These are phyloP conservation scores for Thymus mandschuricus DNA, from an alignment of 257 asterid genomes.

Conservation along the genomic window DNA sequence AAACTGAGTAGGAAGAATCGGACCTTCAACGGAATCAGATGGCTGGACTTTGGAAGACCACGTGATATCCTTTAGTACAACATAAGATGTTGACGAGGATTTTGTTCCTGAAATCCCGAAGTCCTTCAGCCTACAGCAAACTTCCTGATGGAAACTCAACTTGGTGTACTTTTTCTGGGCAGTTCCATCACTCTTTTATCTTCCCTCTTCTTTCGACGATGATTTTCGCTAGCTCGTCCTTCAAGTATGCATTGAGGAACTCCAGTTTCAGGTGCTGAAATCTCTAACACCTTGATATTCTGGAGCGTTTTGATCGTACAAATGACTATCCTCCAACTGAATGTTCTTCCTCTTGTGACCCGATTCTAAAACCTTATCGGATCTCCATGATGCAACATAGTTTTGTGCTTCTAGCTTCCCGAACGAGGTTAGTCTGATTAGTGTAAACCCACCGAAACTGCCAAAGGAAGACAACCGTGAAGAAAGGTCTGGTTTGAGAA, in stretches of 20 bases:
- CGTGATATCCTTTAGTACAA: constrained; percentile 47
- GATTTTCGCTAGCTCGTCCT: constrained; percentile 44
- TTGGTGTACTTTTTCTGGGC: constrained; percentile 32
- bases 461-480: constrained; percentile 38
- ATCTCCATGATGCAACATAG: constrained; percentile 56
- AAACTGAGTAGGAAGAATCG: constrained; percentile 60
- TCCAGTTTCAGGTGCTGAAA: constrained; percentile 45
- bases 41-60: constrained; percentile 51
- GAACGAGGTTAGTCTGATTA: constrained; percentile 64
- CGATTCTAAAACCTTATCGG: constrained; percentile 33
- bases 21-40: constrained; percentile 45
- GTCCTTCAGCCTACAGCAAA: constrained; percentile 44
- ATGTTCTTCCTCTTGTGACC: constrained; percentile 44
- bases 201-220: constrained; percentile 41
- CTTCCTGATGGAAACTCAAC: constrained; percentile 40
- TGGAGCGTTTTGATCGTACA: constrained; percentile 37
- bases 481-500: constrained; percentile 46
- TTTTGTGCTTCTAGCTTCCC: constrained; percentile 79
- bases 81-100: constrained; percentile 33
- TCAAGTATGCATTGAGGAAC: constrained; percentile 55
- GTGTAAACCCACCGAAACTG: constrained; percentile 54
- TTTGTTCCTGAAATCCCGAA: constrained; percentile 34
- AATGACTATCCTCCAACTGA: constrained; percentile 44
- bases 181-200: constrained; percentile 29
- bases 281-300: constrained; percentile 43